Evolutionary conservation across 441 rosid species (phyloP), one percentile per base, ranked within the genome.

Genomic region (Oxalis stricta): DNA sequence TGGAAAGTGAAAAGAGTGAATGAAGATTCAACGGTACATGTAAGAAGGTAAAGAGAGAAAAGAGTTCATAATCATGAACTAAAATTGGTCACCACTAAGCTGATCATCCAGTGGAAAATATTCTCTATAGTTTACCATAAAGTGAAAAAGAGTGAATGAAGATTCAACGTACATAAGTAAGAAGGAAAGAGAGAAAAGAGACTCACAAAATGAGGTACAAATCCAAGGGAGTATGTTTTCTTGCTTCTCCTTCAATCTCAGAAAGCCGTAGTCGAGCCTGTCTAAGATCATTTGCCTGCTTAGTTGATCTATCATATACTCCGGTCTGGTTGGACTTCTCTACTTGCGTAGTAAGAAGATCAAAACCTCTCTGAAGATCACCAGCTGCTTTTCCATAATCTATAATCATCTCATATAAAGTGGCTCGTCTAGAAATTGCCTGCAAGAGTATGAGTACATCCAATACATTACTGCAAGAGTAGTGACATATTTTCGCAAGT

Each of bases 341-440:
- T 48, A 59, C 53, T 66, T 76, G 95, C 73, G 70, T 77, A 37
- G 69, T 59, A 30, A 76, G 75, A 61, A 64, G 53, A 56, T 65
- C 46, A 53, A 75, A 41, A 50, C 74, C 66, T 64, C 84, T 72
- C 61, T 60, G 72, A 64, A 80, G 77, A 66, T 89, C 92, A 56
- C 35, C 65, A 38, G 83, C 79, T 44, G 98, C 94, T 70, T 74
- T 84, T 43, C 75, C 84, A 71, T 71, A 85, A 62, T 82, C 89
- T 66, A 89, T 80, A 50, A 85, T 75, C 86, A 74, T 80, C 79
- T 85, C 96, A 51, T 60, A 85, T 50, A 89, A 65, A 30, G 73
- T 65, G 48, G 94, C 82, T 42, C 89, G 73, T 60, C 98, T 79
- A 47, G 98, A 85, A 54, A 85, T 85, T 52, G 94, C 96, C 96